Base-by-base conservation (phyloP, 1,139 yeast species). In the Nakaseomyces nivariensis region DNA sequence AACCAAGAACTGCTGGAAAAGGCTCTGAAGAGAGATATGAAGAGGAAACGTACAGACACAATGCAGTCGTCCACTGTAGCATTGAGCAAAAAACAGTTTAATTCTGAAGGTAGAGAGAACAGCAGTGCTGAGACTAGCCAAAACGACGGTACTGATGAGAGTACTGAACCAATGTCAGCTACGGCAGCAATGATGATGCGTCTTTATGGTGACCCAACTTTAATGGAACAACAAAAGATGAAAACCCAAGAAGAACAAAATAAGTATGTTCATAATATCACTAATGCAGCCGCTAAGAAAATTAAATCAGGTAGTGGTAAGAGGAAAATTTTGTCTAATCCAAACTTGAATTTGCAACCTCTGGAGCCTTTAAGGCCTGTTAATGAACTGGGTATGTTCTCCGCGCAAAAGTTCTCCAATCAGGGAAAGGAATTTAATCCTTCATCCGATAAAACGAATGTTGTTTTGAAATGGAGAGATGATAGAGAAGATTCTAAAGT, bases 391-490 rank as follows among this genome's bases (percentile, higher is more conserved):
- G 42, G 42, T 26, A 38, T 38, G 42, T 38, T 38, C 22, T 38
- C 42, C 9, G 42, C 42, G 24, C 42, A 38, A 25, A 38, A 38
- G 42, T 24, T 38, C 13, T 37, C 40, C 5, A 24, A 4, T 9
- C 43, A 24, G n/a, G 34, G n/a, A 6, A 13, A 27, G 25, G 44
- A 29, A 5, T 34, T 4, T 27, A 29, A 17, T 7, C 5, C 44
- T 41, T 5, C 25, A 4, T 29, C 34, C n/a, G 34, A 41, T 17
- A 27, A 29, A 13, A 41, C 44, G 4, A 41, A 58, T 38, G 66
- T 61, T 8, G 50, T 57, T 1, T 38, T 62, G 26, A 62, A 56
- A 49, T 62, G 65, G 59, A 51, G 54, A 34, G 56, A 56, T 45
- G 24, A 42, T 25, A 25, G 37, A 5, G 33, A 25, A 10, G 37